Base-by-base conservation (phyloP, 306 rosid genomes). In the Cucurbita moschata region DNA sequence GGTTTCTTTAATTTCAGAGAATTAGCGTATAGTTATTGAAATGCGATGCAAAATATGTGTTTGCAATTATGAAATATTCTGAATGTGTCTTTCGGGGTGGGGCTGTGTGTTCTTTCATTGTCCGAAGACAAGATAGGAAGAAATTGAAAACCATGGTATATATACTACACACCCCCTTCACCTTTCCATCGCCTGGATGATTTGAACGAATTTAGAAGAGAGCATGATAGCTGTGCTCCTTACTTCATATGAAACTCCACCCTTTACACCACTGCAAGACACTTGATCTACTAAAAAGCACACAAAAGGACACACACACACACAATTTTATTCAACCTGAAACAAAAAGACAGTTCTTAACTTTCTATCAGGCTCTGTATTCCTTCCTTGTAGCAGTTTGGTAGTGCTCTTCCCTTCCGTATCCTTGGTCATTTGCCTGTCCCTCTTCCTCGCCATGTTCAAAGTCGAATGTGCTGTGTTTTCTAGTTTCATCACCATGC, bases 281-380 rank as follows among this genome's bases (percentile, higher is more conserved):
- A 50, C 14, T 50, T 50, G 2, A 50, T 50, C 54, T n/a, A 50
- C 54, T 50, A 7, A 14, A 50, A 50, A 50, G 5, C 54, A 50
- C 54, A 50, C 5, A 3, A 14, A 50, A 50, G 5, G 54, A 49
- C 52, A 49, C 54, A 50, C 53, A 49, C 12, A 49, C 1, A 49
- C 53, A 3, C n/a, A 13, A 44, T 44, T 50, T 50, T 50, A 50
- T 50, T 50, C 54, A 50, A 18, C 54, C 7, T 3, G 5, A 14
- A 50, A 5, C 21, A 15, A n/a, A 18, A 62, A 61, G 35, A 26
- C 67, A 3, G 13, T 37, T 4, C 11, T 11, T 2, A 43, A 43
- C n/a, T 65, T 66, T 21, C 19, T 65, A 95, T 82, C 80, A 68
- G 82, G 6, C 11, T 63, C 44, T 38, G 4, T 5, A 6, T 68